Base-by-base conservation (phyloP, 116 monocot species). In the Thalassia testudinum region DNA sequence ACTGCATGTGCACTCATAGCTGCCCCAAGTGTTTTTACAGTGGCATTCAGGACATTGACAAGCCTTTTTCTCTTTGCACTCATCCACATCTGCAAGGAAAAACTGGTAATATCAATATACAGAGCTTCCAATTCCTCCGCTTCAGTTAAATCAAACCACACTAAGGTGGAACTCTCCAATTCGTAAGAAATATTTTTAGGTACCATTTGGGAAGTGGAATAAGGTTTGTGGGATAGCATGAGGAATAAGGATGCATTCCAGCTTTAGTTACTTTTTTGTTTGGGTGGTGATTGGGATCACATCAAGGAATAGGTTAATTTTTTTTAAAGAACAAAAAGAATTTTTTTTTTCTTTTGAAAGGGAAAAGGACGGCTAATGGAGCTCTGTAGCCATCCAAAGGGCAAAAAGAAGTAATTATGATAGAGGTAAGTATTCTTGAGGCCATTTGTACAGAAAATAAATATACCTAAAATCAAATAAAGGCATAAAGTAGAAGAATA, bases 11-110 rank as follows among this genome's bases (percentile, higher is more conserved):
- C 92, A 92, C 12, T 82, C 92, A 26, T 86, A 92, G 69, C 72
- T 69, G 56, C 92, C 92, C 82, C 76, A 92, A 12, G 79, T 80
- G 66, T 92, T 54, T 61, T 77, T 92, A 61, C 92, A 92, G 64
- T 64, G 86, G 71, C 92, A 92, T 54, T 99, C 76, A 37, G 83
- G 72, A 44, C 80, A 87, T 38, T 78, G 78, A 23, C 78, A 91
- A 38, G 76, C 86, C 54, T 27, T 85, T 62, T 64, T 82, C 65
- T 92, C 76, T 61, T 72, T 79, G 74, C 92, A 92, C 70, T 92
- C 92, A 60, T 92, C 63, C 24, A 92, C 65, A 72, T 92, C 92
- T 91, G 68, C 7, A 28, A 21, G 44, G 16, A 37, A 69, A 59
- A 56, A 21, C 2, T 27, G 27, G 21, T n/a, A 54, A 8, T 24